Conservation (phyloP, 768 basidiomycete species). For the Cystoderma amianthinum region DNA sequence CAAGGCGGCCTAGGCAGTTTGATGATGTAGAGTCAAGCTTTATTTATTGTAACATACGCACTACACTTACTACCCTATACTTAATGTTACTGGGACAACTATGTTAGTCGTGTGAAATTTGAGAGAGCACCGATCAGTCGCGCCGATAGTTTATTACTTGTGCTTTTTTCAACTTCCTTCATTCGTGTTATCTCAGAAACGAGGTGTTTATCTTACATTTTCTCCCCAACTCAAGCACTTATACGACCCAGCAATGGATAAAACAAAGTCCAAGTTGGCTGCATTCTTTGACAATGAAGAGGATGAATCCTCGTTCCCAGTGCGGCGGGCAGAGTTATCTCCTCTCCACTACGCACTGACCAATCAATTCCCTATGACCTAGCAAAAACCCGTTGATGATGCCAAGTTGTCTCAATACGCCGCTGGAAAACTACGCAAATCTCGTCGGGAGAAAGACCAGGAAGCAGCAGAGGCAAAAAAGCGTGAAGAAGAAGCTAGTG, state of each 20-base stretch:
- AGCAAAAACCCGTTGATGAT: constrained; percentile 85
- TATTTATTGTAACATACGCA: no score
- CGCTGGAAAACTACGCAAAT: constrained; percentile 84
- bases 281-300: constrained; percentile 84
- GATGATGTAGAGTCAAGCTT: constrained; percentile 64
- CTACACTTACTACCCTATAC: no score
- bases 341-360: constrained; percentile 51
- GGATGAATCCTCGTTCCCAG: constrained; percentile 82
- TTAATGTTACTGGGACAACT: no score
- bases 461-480: constrained; percentile 90
- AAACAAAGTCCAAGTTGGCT: constrained; percentile 61
- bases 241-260: constrained; percentile 48
- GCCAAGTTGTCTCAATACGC: constrained; percentile 82
- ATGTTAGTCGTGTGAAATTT: no score
- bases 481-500: constrained; percentile 74
- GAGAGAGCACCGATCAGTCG: no score
- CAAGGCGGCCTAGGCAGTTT: constrained; percentile 58
- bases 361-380: constrained; percentile 37
- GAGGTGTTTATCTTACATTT: no score
- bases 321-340: constrained; percentile 81
- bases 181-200: no score
- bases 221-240: no score
- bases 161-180: no score
- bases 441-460: constrained; percentile 85
- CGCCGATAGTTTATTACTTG: no score